phyloP scores from a whole-genome alignment of 352 stramenopile genomes.

The Peronospora farinosa region DNA sequence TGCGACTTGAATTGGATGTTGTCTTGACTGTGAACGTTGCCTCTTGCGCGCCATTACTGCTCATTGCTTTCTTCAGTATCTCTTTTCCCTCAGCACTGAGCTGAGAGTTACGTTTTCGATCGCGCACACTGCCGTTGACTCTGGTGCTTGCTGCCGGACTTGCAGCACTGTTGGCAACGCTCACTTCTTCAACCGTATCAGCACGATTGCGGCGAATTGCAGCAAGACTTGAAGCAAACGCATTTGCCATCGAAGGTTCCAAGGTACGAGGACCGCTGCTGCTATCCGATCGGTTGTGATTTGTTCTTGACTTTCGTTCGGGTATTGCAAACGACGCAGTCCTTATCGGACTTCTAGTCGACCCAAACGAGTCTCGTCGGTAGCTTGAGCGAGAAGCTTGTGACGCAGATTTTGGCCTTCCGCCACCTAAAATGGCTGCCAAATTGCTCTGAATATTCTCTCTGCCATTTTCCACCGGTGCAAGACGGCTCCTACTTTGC shows the following conservation, averaged over 20 bases:
- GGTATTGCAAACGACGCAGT: constrained; percentile 12
- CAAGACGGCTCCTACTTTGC: constrained; percentile 34
- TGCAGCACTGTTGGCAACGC: constrained; percentile 7
- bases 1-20: constrained; percentile 33
- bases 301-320: constrained; percentile 24
- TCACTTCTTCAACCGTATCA: constrained; percentile 52
- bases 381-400: constrained; percentile 20
- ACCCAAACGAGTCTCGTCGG: constrained; percentile 56
- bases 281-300: constrained; percentile 11
- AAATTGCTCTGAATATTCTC: constrained; percentile 47
- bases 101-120: constrained; percentile 62
- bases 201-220: constrained; percentile 65
- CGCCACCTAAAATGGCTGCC: constrained; percentile 56
- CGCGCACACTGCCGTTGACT: constrained; percentile 25
- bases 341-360: constrained; percentile 28
- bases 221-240: constrained; percentile 65
- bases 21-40: constrained; percentile 19
- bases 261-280: constrained; percentile 8
- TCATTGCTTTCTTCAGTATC: constrained; percentile 65
- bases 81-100: constrained; percentile 72
- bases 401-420: constrained; percentile 24
- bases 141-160: constrained; percentile 15
- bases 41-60: constrained; percentile 15
- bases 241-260: constrained; percentile 49
- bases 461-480: constrained; percentile 38